Conservation (phyloP, 257 asterid species). For the Ligustrum vulgare region DNA sequence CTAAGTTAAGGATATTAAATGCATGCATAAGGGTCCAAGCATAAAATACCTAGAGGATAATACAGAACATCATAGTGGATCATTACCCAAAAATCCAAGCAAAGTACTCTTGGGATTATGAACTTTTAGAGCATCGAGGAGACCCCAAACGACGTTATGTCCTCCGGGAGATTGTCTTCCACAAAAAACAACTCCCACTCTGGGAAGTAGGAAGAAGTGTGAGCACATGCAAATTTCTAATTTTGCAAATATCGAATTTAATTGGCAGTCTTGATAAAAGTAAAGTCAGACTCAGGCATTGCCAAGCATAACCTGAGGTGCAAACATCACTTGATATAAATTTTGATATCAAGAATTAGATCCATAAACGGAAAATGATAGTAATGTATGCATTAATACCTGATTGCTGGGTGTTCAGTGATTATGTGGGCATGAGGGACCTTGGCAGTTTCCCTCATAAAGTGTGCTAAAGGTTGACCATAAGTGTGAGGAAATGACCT, state of each 20-base stretch:
- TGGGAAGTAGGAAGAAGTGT: conserved; percentile 28
- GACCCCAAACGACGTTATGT: conserved; percentile 95
- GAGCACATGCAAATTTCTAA: conserved; percentile 2
- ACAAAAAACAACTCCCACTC: conserved; percentile 94
- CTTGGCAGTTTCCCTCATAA: conserved; percentile 71
- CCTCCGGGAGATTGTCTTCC: conserved; percentile 99
- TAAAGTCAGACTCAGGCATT: background rate
- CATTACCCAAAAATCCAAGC: conserved; percentile 86
- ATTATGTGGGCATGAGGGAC: conserved; percentile 88
- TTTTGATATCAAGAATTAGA: background rate
- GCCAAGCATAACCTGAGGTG: conserved; percentile 3
- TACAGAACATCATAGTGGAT: background rate
- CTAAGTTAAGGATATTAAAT: background rate
- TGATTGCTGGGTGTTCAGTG: conserved; percentile 70
- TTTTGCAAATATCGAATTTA: background rate
- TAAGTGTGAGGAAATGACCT: conserved; percentile 81
- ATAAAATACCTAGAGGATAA: background rate
- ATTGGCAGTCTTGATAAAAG: background rate
- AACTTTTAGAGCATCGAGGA: conserved; percentile 70
- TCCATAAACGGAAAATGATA: background rate
- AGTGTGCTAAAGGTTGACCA: conserved; percentile 88
- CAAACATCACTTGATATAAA: conserved; percentile 1
- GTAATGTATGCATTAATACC: conserved; percentile 38
- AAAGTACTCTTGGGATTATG: conserved; percentile 71
- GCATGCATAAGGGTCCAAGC: background rate